Conservation (phyloP, 768 basidiomycete species). For the Neoboletus brunneissimus region DNA sequence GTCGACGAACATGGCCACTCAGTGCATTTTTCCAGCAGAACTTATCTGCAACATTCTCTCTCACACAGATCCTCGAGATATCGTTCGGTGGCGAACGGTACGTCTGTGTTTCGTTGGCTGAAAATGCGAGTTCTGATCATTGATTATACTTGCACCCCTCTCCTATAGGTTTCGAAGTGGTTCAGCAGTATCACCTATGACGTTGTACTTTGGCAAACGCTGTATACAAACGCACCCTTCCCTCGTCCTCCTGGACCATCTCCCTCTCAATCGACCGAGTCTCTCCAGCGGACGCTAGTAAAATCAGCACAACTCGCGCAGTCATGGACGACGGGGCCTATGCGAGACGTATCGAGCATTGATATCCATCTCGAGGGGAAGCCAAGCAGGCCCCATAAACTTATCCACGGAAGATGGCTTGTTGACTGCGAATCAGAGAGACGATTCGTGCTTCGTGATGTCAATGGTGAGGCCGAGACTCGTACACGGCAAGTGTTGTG, state of each 20-base stretch:
- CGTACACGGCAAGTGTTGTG: neutral
- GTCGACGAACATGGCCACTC: neutral
- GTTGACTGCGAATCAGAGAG: neutral
- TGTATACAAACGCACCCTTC: neutral
- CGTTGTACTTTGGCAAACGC: neutral
- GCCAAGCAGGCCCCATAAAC: too few relatives aligned
- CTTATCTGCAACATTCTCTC: neutral
- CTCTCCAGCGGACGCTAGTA: conserved; percentile 2
- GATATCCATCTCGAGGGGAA: too few relatives aligned
- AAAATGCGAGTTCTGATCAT: neutral
- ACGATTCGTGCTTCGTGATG: neutral
- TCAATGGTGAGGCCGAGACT: neutral
- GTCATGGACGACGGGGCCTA: conserved; percentile 2
- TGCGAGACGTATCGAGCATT: neutral
- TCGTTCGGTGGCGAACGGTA: neutral
- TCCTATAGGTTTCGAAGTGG: conserved; percentile 5
- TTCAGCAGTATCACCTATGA: neutral
- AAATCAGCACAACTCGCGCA: neutral
- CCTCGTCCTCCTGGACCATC: neutral
- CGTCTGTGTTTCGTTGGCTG: neutral
- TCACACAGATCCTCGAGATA: neutral
- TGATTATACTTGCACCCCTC: neutral
- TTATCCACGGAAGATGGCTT: conserved; percentile 6
- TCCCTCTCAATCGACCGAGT: neutral
- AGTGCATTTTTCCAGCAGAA: neutral